Base-by-base conservation (phyloP, 73 alveolate species). In the Paramecium primaurelia region DNA sequence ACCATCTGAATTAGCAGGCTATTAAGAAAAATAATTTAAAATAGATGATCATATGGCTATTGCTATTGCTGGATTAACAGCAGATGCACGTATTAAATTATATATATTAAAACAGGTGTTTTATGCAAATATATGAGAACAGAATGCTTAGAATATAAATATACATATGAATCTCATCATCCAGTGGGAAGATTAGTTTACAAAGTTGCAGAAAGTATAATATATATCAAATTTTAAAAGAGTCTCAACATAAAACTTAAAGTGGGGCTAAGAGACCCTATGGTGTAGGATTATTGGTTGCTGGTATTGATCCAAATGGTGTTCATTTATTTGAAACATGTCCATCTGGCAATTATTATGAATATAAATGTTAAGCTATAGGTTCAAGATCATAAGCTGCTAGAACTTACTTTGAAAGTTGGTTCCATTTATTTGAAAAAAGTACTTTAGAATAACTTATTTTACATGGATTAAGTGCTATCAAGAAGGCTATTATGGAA, bases 61-160 rank as follows among this genome's bases (percentile, higher is more conserved):
- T 71, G 99, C 99, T 58, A 96, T 98, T 64, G 97, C 99, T 26
- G 99, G 99, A 2, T 94, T 98, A 45, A 97, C 99, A 12, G 99
- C 99, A 12, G 99, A 98, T 86, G 99, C 99, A n/a, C 86, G 99
- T 87, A 84, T 25, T 86, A 97, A 37, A 95, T 98, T 92, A 96
- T 94, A 94, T 97, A 75, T 77, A 96, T 97, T 97, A 96, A 97
- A 86, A 97, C 88, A 89, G 99, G 84, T 32, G 42, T 64, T 32
- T 92, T 97, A 28, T 97, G 99, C 92, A 96, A 97, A 94, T 97
- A 92, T 69, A 96, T 97, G 99, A 96, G 99, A 93, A 97, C 93
- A 89, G 99, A 97, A 88, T 97, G 99, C 93, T 90, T 97, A 28
- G 95, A 96, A 77, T 95, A 97, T 88, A 96, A 97, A 95, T 97